Base-by-base conservation (phyloP, 73 alveolate genomes). In the Paramecium primaurelia region DNA sequence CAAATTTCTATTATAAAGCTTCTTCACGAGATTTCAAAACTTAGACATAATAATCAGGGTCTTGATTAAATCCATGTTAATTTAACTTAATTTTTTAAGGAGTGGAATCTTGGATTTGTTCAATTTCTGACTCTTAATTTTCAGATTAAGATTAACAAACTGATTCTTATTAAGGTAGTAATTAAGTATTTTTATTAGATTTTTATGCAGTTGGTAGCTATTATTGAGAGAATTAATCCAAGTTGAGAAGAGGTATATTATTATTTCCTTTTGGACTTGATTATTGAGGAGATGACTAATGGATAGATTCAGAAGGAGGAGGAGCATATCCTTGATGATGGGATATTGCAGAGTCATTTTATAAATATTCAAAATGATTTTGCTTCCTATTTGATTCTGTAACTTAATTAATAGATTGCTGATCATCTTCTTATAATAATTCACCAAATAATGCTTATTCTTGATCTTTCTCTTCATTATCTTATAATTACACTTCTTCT, bases 401-500 rank as follows among this genome's bases (percentile, higher is more conserved):
- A 0, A 12, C 84, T 9, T 59, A 59, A 59, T 59, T 59, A 59
- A 30, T 30, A 18, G 77, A 59, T 64, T 64, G 8, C 11, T 8
- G 8, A 32, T 64, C 84, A 8, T 64, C 45, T 34, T 64, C 32
- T 28, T 64, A 1, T 28, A 6, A 28, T 12, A 8, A 16, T 12
- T 28, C 84, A 3, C 28, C 25, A 12, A 25, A 25, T 32, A 7
- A 64, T 64, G 1, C 42, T 64, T 64, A 6, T 34, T 64, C 42
- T 64, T 11, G 8, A 32, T 1, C 1, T 0, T 64, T 32, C 28
- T 14, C 26, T 10, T 7, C 28, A 3, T 64, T 6, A 18, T 54
- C 69, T n/a, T n/a, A 1, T 30, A 9, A 22, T 18, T 87, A 86
- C 25, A 25, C 93, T 40, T 87, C 93, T 44, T 87, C 93, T 26